phyloP scores from a whole-genome alignment of 2,329 filamentous ascomycete species.

The Phoma herbarum region DNA sequence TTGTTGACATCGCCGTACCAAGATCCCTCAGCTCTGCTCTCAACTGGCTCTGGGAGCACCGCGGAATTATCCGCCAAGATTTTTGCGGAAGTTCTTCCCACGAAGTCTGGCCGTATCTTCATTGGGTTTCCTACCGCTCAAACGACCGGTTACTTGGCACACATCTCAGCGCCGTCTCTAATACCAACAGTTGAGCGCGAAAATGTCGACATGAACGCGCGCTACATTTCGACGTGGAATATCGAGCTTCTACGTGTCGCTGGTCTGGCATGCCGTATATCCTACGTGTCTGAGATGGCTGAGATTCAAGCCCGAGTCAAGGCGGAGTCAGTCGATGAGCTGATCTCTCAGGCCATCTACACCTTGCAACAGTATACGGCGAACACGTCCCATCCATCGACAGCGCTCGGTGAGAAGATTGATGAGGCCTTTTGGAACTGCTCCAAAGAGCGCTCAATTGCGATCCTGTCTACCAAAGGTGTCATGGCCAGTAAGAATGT shows the following conservation, averaged over 20 bases:
- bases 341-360: constrained; percentile 82
- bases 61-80: constrained; percentile 74
- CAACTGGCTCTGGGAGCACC: constrained; percentile 57
- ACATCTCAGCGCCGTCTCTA: constrained; percentile 93
- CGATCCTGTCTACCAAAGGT: constrained; percentile 87
- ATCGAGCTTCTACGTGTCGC: constrained; percentile 89
- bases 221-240: constrained; percentile 96
- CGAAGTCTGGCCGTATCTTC: constrained; percentile 89
- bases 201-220: constrained; percentile 94
- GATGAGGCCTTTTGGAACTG: constrained; percentile 97
- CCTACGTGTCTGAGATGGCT: constrained; percentile 86
- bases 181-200: constrained; percentile 98
- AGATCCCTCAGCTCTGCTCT: constrained; percentile 73
- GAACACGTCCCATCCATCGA: constrained; percentile 86
- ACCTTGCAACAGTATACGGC: constrained; percentile 89
- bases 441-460: constrained; percentile 77
- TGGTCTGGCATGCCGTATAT: constrained; percentile 87
- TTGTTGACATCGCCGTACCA: constrained; percentile 93
- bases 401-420: constrained; percentile 82
- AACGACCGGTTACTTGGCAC: constrained; percentile 91
- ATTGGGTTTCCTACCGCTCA: constrained; percentile 98
- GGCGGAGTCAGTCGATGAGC: constrained; percentile 65
- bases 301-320: constrained; percentile 64
- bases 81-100: constrained; percentile 89
- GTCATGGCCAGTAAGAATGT: constrained; percentile 85